These are phyloP conservation scores for Cydonia oblonga DNA, from an alignment of 331 rosid species.

Conservation along the genomic window DNA sequence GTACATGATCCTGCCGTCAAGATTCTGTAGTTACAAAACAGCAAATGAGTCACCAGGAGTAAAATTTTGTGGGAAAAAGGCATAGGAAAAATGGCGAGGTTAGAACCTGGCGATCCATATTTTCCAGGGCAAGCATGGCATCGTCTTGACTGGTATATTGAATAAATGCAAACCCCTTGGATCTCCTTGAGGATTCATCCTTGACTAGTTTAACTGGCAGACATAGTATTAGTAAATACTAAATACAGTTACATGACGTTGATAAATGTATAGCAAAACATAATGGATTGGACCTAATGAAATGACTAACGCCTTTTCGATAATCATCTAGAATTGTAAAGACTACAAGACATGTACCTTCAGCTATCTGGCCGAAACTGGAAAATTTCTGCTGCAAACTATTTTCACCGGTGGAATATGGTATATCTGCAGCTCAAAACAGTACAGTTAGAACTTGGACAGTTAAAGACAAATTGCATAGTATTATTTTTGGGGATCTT, in stretches of 20 bases:
- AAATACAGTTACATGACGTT: not conserved
- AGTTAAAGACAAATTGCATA: not conserved
- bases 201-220: slow-evolving; percentile 51
- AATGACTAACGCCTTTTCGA: not conserved
- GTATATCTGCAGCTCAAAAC: slow-evolving; percentile 54
- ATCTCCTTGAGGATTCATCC: slow-evolving; percentile 38
- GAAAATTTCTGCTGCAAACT: slow-evolving; percentile 59
- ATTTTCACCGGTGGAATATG: slow-evolving; percentile 55
- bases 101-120: slow-evolving; percentile 74
- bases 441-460: slow-evolving; percentile 3
- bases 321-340: not conserved
- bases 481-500: not conserved
- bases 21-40: slow-evolving; percentile 22
- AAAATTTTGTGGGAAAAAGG: not conserved
- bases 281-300: not conserved
- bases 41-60: not conserved
- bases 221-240: not conserved
- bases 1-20: slow-evolving; percentile 49
- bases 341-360: slow-evolving; percentile 24
- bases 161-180: slow-evolving; percentile 77
- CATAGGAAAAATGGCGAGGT: not conserved
- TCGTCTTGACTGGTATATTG: slow-evolving; percentile 68
- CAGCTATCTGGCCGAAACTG: slow-evolving; percentile 75
- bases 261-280: not conserved
- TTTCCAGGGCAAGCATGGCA: slow-evolving; percentile 79